Conservation (phyloP, 352 stramenopile species). For the Phytophthora sansomeana region DNA sequence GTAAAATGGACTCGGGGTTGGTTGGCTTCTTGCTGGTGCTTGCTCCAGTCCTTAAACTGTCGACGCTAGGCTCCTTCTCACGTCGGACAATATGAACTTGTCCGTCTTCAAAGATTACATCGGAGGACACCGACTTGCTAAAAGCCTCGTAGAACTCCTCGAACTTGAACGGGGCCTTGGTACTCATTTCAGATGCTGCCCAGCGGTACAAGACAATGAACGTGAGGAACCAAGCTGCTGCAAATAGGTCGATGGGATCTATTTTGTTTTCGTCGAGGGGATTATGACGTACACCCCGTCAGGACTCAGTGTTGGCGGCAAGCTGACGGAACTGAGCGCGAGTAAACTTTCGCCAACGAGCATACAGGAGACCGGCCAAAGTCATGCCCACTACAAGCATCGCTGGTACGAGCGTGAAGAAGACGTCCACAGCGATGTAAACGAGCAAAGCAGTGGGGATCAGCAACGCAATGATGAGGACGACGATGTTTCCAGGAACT, state of each 20-base stretch:
- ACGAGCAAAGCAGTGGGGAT: constrained; percentile 47
- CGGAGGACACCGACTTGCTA: constrained; percentile 57
- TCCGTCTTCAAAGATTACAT: constrained; percentile 48
- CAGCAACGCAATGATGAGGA: constrained; percentile 42
- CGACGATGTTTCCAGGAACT: constrained; percentile 48
- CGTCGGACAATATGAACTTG: constrained; percentile 50
- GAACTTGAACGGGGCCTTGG: constrained; percentile 47
- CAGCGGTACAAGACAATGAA: not conserved
- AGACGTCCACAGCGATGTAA: constrained; percentile 63
- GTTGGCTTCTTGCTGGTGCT: not conserved
- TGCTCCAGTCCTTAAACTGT: not conserved
- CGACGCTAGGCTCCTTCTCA: constrained; percentile 6
- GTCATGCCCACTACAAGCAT: constrained; percentile 50
- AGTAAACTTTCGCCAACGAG: constrained; percentile 53
- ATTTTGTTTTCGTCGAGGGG: constrained; percentile 23
- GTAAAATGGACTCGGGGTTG: not conserved
- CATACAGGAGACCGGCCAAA: constrained; percentile 46
- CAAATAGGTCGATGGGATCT: constrained; percentile 32
- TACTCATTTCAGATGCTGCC: constrained; percentile 18
- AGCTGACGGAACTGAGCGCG: constrained; percentile 49
- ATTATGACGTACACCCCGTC: constrained; percentile 15
- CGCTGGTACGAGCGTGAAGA: constrained; percentile 52
- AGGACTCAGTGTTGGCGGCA: constrained; percentile 32
- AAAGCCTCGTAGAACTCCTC: constrained; percentile 78
- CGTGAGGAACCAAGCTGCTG: not conserved